These are phyloP conservation scores for Neurospora sp. DNA, from an alignment of 495 filamentous ascomycete genomes.

Conservation along the genomic window DNA sequence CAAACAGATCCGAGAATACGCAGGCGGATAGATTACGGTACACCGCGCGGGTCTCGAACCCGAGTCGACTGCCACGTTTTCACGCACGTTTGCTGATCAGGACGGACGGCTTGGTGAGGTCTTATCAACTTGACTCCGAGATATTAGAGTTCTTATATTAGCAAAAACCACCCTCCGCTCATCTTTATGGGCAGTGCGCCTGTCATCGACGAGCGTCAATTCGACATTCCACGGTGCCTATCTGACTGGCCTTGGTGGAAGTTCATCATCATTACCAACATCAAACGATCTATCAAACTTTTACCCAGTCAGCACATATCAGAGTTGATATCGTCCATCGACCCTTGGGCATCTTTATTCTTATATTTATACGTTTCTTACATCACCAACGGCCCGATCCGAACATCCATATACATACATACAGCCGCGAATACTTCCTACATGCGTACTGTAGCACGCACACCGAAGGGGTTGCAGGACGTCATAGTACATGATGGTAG, in stretches of 20 bases:
- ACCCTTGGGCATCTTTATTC: neutral
- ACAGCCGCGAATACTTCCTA: neutral
- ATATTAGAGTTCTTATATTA: neutral
- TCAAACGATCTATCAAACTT: neutral
- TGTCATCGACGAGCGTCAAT: neutral
- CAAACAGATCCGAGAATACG: neutral
- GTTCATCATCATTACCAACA: neutral
- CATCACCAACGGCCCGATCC: neutral
- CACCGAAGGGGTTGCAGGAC: neutral
- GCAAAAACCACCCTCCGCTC: neutral
- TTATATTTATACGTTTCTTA: neutral
- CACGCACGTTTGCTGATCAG: neutral
- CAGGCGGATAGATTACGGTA: neutral
- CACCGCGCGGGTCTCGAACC: neutral
- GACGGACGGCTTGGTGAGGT: neutral
- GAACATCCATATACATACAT: neutral
- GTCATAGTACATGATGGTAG: neutral
- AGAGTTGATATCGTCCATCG: neutral
- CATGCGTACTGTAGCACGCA: neutral
- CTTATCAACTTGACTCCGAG: neutral
- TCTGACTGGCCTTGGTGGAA: neutral
- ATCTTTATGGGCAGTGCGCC: neutral
- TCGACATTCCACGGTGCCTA: neutral
- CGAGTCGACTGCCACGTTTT: neutral
- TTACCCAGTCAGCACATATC: neutral